Base-by-base conservation (phyloP, 305 asterid species). In the Lippia alba region DNA sequence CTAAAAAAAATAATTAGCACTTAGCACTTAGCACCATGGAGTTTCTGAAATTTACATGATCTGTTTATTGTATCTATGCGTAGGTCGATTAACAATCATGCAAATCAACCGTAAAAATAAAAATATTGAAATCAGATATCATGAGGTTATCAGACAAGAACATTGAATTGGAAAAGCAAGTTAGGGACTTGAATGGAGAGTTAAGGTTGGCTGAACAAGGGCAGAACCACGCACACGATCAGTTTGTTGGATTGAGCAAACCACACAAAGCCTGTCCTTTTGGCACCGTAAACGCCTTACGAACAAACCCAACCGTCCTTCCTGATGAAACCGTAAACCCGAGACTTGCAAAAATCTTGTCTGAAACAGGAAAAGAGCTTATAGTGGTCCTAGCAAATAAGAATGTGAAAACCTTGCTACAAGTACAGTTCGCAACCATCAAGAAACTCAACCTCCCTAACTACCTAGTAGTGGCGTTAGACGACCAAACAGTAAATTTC, bases 271-370 rank as follows among this genome's bases (percentile, higher is more conserved):
- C 80, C 9, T 81, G 86, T 12, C 79, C 83, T 65, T 78, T 81
- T 59, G 83, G 83, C 55, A 78, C 81, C 19, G 83, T 82, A 8
- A 82, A 82, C 72, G 81, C 65, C 30, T 60, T 60, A 19, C 72
- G 83, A 49, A 79, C 79, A 12, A 79, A 76, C 76, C 87, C 84
- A 12, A 41, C 65, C 24, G 75, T 82, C 51, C 9, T 76, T n/a
- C 88, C 88, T 3, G 86, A 83, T 60, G 82, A 83, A 53, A 70
- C 66, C 18, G 73, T 81, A 62, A 83, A 83, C 76, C 84, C 79
- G 9, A 71, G 76, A 63, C 82, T 83, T 9, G 85, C 86, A 14
- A 68, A 81, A 48, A 51, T 80, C 69, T 70, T 83, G 69, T 24
- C 77, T 33, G 56, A 78, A 40, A 46, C 78, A 14, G 34, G 66